These are phyloP conservation scores for Endotrypanum monterogeii DNA, from an alignment of 208 protist genomes.

Conservation along the genomic window DNA sequence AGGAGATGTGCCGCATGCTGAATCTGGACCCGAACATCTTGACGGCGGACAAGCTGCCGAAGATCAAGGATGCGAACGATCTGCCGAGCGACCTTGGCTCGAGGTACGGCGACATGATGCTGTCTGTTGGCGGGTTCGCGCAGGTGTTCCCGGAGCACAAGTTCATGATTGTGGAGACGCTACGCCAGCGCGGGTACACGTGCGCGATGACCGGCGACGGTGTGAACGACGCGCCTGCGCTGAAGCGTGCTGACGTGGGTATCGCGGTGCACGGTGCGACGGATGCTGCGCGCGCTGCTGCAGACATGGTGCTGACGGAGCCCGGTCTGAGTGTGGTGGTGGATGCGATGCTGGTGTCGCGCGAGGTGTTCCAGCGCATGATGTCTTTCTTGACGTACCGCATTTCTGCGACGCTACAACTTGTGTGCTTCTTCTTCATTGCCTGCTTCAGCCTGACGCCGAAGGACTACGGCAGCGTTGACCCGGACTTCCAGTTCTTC, in stretches of 20 bases:
- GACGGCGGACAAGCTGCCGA: conserved; percentile 68
- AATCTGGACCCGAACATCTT: conserved; percentile 92
- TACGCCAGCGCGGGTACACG: conserved; percentile 89
- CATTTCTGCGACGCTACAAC: conserved; percentile 78
- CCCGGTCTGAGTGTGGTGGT: conserved; percentile 93
- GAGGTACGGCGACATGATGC: conserved; percentile 75
- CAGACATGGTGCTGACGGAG: conserved; percentile 95
- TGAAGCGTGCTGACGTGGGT: conserved; percentile 96
- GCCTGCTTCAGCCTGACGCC: conserved; percentile 75
- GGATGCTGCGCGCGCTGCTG: conserved; percentile 90
- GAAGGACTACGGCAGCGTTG: conserved; percentile 60
- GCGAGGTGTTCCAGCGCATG: conserved; percentile 96
- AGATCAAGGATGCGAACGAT: conserved; percentile 64
- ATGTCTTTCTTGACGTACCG: conserved; percentile 86
- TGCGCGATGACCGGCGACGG: conserved; percentile 98
- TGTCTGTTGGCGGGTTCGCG: conserved; percentile 81
- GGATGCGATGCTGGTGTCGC: conserved; percentile 90
- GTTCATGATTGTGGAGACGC: conserved; percentile 92
- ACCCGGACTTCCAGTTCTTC: conserved; percentile 79
- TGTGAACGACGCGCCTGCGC: conserved; percentile 22
- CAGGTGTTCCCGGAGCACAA: conserved; percentile 97
- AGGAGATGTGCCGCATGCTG: conserved; percentile 92
- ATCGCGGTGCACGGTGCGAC: conserved; percentile 95
- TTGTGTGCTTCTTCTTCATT: conserved; percentile 89
- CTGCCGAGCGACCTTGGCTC: conserved; percentile 59